These are phyloP conservation scores for Cercospora citrullina DNA, from an alignment of 2,329 filamentous ascomycete genomes.

Conservation along the genomic window DNA sequence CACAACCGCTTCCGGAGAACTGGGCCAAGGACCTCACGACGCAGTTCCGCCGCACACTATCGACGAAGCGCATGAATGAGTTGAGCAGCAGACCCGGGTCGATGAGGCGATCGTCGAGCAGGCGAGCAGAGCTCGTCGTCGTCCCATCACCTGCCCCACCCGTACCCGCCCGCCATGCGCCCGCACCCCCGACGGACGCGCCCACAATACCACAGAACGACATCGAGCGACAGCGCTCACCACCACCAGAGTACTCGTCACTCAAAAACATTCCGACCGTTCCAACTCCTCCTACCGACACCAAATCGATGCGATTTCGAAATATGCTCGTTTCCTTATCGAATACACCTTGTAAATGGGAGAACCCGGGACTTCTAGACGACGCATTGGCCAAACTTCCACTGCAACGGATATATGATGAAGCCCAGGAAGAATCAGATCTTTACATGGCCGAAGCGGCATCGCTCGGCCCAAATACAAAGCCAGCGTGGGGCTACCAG, in stretches of 20 bases:
- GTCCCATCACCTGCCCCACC: constrained; percentile 22
- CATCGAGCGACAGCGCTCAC: constrained; percentile 30
- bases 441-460: constrained; percentile 83
- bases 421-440: constrained; percentile 91
- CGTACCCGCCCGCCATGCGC: constrained; percentile 21
- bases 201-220: constrained; percentile 33
- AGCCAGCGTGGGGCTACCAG: constrained; percentile 93
- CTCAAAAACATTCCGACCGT: constrained; percentile 66
- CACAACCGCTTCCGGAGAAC: constrained; percentile 52
- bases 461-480: constrained; percentile 73
- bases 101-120: constrained; percentile 56
- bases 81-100: constrained; percentile 51
- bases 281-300: constrained; percentile 68
- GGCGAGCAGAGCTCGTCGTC: constrained; percentile 47
- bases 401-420: constrained; percentile 84
- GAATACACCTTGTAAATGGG: constrained; percentile 86
- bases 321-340: constrained; percentile 84
- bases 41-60: constrained; percentile 83
- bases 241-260: constrained; percentile 62
- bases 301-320: constrained; percentile 51
- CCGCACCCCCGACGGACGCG: constrained; percentile 29
- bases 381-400: constrained; percentile 86
- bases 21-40: constrained; percentile 77
- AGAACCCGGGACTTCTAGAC: constrained; percentile 91
- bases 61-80: constrained; percentile 83